These are phyloP conservation scores for Punctularia strigosozonata DNA, from an alignment of 768 basidiomycete species.

Conservation along the genomic window DNA sequence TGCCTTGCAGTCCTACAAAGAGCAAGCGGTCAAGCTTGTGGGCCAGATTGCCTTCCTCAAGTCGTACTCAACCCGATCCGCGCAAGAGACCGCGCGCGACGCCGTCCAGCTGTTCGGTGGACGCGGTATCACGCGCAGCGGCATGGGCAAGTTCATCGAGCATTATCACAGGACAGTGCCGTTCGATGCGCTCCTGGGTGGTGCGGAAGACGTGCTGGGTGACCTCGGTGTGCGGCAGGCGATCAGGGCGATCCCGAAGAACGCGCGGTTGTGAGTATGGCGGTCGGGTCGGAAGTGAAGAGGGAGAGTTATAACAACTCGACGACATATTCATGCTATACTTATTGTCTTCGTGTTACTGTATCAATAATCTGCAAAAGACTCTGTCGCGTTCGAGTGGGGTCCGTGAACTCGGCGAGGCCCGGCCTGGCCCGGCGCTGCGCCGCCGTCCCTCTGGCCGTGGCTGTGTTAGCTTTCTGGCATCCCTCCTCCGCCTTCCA, in stretches of 20 bases:
- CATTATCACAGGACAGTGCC: constrained; percentile 59
- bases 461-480: no score
- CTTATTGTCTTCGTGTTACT: no score
- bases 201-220: constrained; percentile 66
- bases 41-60: constrained; percentile 78
- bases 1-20: constrained; percentile 42
- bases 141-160: constrained; percentile 71
- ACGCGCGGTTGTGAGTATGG: no score
- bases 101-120: constrained; percentile 85
- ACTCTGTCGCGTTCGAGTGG: no score
- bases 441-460: no score
- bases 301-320: no score
- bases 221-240: constrained; percentile 80
- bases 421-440: no score
- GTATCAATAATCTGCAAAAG: no score
- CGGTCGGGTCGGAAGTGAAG: no score
- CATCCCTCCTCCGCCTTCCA: no score
- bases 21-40: constrained; percentile 63
- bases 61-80: constrained; percentile 62
- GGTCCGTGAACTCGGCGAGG: no score
- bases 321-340: no score
- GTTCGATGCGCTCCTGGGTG: constrained; percentile 64
- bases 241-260: constrained; percentile 61
- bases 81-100: constrained; percentile 72
- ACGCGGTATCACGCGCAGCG: constrained; percentile 69